Evolutionary conservation across 495 filamentous ascomycete genomes (phyloP).

Genomic region (Pyronema omphalodes): DNA sequence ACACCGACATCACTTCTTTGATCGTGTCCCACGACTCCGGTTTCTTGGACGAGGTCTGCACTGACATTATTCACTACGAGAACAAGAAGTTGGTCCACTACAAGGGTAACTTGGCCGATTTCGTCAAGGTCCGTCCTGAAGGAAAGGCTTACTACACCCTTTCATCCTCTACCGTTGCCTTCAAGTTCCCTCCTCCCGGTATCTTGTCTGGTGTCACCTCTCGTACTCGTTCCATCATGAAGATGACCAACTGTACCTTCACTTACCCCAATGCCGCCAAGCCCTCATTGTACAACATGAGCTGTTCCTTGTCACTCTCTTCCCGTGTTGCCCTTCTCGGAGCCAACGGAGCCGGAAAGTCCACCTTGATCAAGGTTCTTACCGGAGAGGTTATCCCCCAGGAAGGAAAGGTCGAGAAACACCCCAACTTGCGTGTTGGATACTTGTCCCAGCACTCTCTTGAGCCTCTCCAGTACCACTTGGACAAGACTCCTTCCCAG

Average conservation of each 20-base stretch:
- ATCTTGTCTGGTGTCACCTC: conserved; percentile 93
- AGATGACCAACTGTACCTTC: conserved; percentile 81
- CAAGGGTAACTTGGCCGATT: conserved; percentile 82
- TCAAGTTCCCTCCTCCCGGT: conserved; percentile 94
- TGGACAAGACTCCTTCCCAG: conserved; percentile 97
- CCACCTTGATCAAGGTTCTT: conserved; percentile 89
- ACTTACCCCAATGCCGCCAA: conserved; percentile 74
- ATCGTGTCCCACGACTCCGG: conserved; percentile 97
- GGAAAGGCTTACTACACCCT: conserved; percentile 97
- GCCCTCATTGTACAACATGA: conserved; percentile 75
- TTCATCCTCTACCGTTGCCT: conserved; percentile 71
- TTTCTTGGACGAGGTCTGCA: conserved; percentile 93
- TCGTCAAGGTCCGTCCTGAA: conserved; percentile 86
- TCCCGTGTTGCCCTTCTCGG: conserved; percentile 93
- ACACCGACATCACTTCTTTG: conserved; percentile 92
- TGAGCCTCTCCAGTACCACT: conserved; percentile 98
- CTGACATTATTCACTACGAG: conserved; percentile 99
- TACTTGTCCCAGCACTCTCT: conserved; percentile 99
- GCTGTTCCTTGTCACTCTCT: conserved; percentile 67
- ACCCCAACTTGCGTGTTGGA: conserved; percentile 94
- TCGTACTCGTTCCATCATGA: conserved; percentile 74
- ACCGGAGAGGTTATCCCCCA: conserved; percentile 91
- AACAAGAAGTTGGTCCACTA: conserved; percentile 89
- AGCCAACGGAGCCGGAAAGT: conserved; percentile 95
- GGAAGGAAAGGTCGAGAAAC: conserved; percentile 81